Base-by-base conservation (phyloP, 371 early-diverging fungal species). In the Mortierella sp. region DNA sequence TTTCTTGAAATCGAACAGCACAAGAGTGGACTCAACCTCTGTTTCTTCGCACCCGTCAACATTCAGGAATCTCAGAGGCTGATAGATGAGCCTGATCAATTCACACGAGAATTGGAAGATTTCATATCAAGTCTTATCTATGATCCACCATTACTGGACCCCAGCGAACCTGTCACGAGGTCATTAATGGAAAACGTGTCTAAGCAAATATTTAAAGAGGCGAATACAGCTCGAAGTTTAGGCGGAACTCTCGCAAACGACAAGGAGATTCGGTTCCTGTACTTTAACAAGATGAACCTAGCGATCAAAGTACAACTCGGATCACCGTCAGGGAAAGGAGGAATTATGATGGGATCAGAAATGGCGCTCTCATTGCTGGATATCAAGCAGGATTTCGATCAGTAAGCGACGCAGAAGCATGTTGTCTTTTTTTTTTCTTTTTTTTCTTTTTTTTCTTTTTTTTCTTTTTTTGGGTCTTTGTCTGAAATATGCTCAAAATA, bases 321-420 rank as follows among this genome's bases (percentile, higher is more conserved):
- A 16, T 73, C 70, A 18, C 30, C 66, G 1, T 69, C 62, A 2
- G 83, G 83, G 3, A 67, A 63, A 20, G 75, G 75, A 28, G 81
- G 70, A 11, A 12, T 76, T 5, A 65, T 28, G 4, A 70, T 81
- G 58, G 70, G 70, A 18, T 68, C 83, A 0, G 83, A 81, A 2
- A 66, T 81, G 51, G 83, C 83, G 11, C 55, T 81, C 26, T 75
- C 83, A n/a, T 52, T 91, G 43, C 57, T 91, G 35, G 87, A 89
- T 60, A 73, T 91, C 24, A 89, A 87, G 49, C 81, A 87, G 16
- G 91, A 91, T 62, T 89, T 91, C 73, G 87, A 87, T 37, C 79
- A 85, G 80, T 87, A 73, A 45, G 62, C 58, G 24, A 8, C 18
- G 8, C 26, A 37, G 43, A 12, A 20, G 16, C 11, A 8, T 51